Percentiles rank a stretch among this genome's conserved stretches.
phyloP scores from a whole-genome alignment of 2,329 filamentous ascomycete species.

The Aspergillus tamarii region DNA sequence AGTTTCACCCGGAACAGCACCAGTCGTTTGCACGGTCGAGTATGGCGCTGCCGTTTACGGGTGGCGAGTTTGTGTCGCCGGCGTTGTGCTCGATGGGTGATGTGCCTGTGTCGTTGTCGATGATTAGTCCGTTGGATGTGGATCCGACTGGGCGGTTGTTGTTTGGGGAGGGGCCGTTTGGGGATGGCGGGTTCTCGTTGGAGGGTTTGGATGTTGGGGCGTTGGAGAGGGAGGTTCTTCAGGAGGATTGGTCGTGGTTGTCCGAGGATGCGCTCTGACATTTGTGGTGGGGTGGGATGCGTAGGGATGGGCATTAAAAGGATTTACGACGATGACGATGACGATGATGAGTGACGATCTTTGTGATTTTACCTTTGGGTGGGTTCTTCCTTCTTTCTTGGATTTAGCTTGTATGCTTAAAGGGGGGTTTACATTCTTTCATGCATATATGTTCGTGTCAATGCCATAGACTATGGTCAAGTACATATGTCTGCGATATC shows the following conservation, averaged over 20 bases:
- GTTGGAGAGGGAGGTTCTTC: slow-evolving; percentile 11
- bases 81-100: background rate
- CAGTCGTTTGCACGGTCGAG: background rate
- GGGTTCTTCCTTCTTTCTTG: background rate
- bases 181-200: slow-evolving; percentile 6
- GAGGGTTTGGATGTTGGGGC: slow-evolving; percentile 10
- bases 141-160: background rate
- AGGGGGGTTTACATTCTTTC: background rate
- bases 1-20: background rate
- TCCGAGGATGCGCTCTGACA: slow-evolving; percentile 16
- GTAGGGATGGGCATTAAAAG: background rate
- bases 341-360: slow-evolving; percentile 5
- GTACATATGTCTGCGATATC: background rate
- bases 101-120: slow-evolving; percentile 2
- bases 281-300: background rate
- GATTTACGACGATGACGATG: background rate
- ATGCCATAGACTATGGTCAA: background rate
- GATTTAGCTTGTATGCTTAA: background rate
- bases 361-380: slow-evolving; percentile 2
- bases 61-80: background rate
- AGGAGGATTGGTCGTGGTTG: slow-evolving; percentile 15
- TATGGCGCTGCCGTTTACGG: background rate
- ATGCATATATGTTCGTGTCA: background rate
- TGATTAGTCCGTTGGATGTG: slow-evolving; percentile 3
- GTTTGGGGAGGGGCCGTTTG: slow-evolving; percentile 1